Evolutionary conservation across 2,329 filamentous ascomycete genomes (phyloP), one percentile per base, ranked within the genome.

Genomic region (Cordyceps pruinosa): DNA sequence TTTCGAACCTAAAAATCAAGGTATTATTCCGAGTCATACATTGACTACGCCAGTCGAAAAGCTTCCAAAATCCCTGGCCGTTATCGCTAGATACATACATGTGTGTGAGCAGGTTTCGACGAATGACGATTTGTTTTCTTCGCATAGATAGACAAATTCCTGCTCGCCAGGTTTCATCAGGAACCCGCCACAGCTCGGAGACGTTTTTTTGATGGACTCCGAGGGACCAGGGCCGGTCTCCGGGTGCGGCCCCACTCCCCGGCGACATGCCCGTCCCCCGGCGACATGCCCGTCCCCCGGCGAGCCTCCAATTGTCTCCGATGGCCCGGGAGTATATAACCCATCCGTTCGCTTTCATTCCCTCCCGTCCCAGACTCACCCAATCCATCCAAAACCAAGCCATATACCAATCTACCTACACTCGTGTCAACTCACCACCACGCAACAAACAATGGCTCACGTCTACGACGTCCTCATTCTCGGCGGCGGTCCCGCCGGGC

Each of bases 381-480:
- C 30, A 32, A 32, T 32, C 30, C 6, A 32, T 32, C 30, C 30
- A 32, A 32, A 32, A 32, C 30, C 6, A 32, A 32, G n/a, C n/a
- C n/a, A 32, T 6, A 32, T 12, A 12, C 30, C 12, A 6, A 32
- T 32, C 30, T 32, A 6, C 12, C 30, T 32, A 6, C 6, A 6
- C 30, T 12, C 15, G 7, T 5, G 23, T 23, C n/a, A 42, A 42
- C n/a, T n/a, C 4, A 21, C 21, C n/a, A 21, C 28, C 28, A 21
- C 21, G 30, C 30, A 6, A 32, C 30, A 32, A 32, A 21, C 32
- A 28, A 56, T 47, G 42, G 32, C 60, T 0, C 66, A 66, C 15
- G 61, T 72, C 58, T 78, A 76, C 65, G 79, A 82, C 64, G 76
- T 74, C 23, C 73, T 82, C 54, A 71, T 83, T 58, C 72, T 83